Evolutionary conservation across 176 grass and related monocot species (phyloP).

Genomic region (Poa annua): DNA sequence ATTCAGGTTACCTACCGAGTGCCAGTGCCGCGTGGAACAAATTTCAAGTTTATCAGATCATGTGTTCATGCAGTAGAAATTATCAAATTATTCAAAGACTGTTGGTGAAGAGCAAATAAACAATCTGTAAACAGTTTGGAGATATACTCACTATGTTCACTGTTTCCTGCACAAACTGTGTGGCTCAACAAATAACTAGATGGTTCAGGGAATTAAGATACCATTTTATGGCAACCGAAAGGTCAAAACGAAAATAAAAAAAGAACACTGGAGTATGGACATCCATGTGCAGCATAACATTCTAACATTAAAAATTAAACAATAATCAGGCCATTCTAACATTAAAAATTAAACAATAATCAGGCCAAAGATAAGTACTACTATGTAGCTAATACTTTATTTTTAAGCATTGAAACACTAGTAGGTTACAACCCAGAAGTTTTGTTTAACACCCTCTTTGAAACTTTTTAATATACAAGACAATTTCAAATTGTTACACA

Average conservation of each 20-base stretch:
- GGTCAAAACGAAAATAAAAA: background rate
- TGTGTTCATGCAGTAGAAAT: background rate
- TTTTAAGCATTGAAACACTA: background rate
- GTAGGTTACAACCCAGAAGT: background rate
- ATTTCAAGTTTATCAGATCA: background rate
- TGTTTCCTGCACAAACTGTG: conserved; percentile 17
- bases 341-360: background rate
- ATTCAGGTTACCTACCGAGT: conserved; percentile 7
- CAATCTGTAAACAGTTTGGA: background rate
- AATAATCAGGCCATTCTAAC: background rate
- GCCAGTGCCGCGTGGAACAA: background rate
- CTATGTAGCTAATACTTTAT: background rate
- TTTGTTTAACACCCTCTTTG: background rate
- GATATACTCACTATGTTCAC: background rate
- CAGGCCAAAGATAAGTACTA: background rate
- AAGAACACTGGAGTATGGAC: background rate
- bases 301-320: background rate
- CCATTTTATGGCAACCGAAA: background rate
- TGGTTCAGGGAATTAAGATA: background rate
- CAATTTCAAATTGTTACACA: background rate
- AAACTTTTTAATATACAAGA: background rate
- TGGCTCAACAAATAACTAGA: background rate
- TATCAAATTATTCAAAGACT: conserved; percentile 9
- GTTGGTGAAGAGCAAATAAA: background rate
- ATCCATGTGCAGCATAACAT: conserved; percentile 1